Evolutionary conservation across 257 asterid genomes (phyloP).

Genomic region (Ligustrum vulgare): DNA sequence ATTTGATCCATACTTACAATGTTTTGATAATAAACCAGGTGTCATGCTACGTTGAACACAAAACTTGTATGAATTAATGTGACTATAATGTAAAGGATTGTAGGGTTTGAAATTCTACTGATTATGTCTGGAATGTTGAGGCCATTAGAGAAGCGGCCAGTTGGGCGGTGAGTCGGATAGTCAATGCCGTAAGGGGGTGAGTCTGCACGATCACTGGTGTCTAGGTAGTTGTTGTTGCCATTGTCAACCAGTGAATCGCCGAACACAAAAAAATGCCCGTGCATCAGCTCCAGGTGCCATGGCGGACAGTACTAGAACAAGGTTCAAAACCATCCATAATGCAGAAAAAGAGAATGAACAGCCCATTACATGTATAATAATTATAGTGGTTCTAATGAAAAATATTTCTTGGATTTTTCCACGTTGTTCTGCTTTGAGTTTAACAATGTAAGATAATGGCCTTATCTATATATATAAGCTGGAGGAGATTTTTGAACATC

Average conservation of each 20-base stretch:
- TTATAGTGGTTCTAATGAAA: neutral
- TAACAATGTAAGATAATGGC: slow-evolving; percentile 16
- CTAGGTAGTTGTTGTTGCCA: slow-evolving; percentile 80
- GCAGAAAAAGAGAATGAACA: slow-evolving; percentile 27
- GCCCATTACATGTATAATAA: slow-evolving; percentile 36
- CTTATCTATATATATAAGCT: slow-evolving; percentile 15
- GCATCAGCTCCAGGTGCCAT: slow-evolving; percentile 39
- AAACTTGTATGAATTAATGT: neutral
- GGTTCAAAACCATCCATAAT: slow-evolving; percentile 29
- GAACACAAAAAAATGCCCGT: slow-evolving; percentile 78
- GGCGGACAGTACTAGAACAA: slow-evolving; percentile 32
- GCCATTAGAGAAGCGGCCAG: slow-evolving; percentile 94
- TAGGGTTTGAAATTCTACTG: slow-evolving; percentile 30
- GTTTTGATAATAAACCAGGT: neutral
- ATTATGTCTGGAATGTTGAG: slow-evolving; percentile 80
- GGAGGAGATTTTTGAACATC: slow-evolving; percentile 11
- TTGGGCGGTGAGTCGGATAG: slow-evolving; percentile 68
- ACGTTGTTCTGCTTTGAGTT: slow-evolving; percentile 12
- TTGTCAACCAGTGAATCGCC: slow-evolving; percentile 89
- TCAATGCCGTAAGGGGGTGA: slow-evolving; percentile 88
- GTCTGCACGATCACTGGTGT: slow-evolving; percentile 80
- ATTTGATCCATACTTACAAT: neutral
- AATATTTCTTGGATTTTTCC: neutral
- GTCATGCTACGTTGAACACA: neutral
- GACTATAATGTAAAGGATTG: neutral